Conservation (phyloP, 495 filamentous ascomycete genomes). For the Evansstolkia leycettana region DNA sequence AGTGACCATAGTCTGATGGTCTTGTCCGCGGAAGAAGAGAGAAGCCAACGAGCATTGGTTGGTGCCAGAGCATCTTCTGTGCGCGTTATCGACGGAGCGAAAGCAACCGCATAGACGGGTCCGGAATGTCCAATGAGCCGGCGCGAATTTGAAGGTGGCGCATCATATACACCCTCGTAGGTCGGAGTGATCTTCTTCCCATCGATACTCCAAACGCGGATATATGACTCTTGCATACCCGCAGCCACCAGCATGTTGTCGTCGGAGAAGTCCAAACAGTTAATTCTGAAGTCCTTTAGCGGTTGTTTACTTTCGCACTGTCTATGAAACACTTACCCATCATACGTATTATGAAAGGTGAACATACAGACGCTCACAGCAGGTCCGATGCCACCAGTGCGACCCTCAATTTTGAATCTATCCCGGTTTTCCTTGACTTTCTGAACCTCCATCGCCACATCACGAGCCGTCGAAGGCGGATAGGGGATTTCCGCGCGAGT, state of each 20-base stretch:
- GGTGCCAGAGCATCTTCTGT: constrained; percentile 35
- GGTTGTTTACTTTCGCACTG: background rate
- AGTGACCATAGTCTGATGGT: constrained; percentile 87
- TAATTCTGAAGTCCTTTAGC: constrained; percentile 44
- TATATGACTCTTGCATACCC: constrained; percentile 86
- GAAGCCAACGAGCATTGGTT: constrained; percentile 57
- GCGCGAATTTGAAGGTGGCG: constrained; percentile 48
- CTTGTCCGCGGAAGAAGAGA: constrained; percentile 80
- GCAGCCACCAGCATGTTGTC: constrained; percentile 75
- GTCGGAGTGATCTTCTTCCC: constrained; percentile 49
- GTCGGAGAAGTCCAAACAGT: constrained; percentile 85
- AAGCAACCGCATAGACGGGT: constrained; percentile 79
- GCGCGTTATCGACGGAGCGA: constrained; percentile 62
- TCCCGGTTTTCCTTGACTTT: constrained; percentile 91
- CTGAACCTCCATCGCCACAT: constrained; percentile 87
- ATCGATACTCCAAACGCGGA: constrained; percentile 82
- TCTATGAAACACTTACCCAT: constrained; percentile 46
- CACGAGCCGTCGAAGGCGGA: constrained; percentile 72
- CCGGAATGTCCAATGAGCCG: constrained; percentile 87
- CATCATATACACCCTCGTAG: constrained; percentile 27
- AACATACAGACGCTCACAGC: constrained; percentile 86
- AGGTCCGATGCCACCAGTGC: constrained; percentile 68
- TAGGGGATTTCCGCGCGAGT: constrained; percentile 66
- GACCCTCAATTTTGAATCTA: constrained; percentile 67
- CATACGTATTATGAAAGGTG: constrained; percentile 91